Percentiles rank a stretch among this genome's conserved stretches.
Evolutionary conservation across 1,284 basidiomycete genomes (phyloP).

Genomic region (Cryptococcus sp.): DNA sequence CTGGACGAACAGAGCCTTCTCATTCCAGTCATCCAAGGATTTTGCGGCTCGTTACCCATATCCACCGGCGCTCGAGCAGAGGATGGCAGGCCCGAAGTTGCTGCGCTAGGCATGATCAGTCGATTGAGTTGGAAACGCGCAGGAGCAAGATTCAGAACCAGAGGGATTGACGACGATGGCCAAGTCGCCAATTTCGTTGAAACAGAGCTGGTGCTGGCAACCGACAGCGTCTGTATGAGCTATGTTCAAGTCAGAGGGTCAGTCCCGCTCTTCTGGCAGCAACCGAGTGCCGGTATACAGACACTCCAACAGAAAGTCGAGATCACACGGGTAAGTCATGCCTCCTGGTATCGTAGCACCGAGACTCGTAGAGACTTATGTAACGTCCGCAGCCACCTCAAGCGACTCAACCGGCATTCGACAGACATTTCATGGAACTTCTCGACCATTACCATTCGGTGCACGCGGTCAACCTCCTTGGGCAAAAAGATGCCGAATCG

Average conservation of each 20-base stretch:
- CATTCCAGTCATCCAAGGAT: conserved; percentile 91
- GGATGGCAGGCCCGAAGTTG: conserved; percentile 54
- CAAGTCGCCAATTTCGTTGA: conserved; percentile 98
- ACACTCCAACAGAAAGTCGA: conserved; percentile 88
- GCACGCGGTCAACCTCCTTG: conserved; percentile 85
- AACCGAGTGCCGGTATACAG: conserved; percentile 74
- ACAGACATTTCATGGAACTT: conserved; percentile 85
- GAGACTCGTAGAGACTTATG: conserved; percentile 3
- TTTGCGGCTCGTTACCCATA: conserved; percentile 61
- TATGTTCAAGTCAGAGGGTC: conserved; percentile 93
- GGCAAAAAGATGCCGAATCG: conserved; percentile 88
- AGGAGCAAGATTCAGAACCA: conserved; percentile 94
- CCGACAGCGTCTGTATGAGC: conserved; percentile 79
- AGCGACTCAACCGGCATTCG: conserved; percentile 93
- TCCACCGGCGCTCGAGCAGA: conserved; percentile 56
- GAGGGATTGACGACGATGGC: conserved; percentile 97
- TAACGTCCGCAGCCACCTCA: conserved; percentile 66
- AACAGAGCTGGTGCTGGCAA: conserved; percentile 89
- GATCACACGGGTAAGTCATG: conserved; percentile 59
- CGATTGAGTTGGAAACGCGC: conserved; percentile 92
- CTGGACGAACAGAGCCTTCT: conserved; percentile 52
- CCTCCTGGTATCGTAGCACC: neutral
- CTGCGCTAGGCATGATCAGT: conserved; percentile 74
- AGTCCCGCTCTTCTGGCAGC: conserved; percentile 98
- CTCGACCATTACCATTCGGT: conserved; percentile 76